Percentiles rank a stretch among this genome's conserved stretches.
Conservation (phyloP, 1,284 basidiomycete species). For the Pisolithus thermaeus region DNA sequence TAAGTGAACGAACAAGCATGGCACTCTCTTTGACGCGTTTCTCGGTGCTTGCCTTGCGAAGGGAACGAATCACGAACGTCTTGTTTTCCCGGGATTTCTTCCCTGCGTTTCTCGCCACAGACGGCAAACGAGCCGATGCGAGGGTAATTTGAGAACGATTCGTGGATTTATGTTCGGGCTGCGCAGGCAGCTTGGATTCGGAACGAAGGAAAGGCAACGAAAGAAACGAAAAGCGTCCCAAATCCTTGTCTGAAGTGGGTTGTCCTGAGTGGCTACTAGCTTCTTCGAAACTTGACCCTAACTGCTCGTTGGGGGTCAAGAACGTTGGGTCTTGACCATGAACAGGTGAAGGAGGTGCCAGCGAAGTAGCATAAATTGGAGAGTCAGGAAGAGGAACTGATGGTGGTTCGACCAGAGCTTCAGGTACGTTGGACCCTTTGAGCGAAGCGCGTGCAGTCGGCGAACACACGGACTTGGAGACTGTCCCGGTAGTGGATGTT, state of each 20-base stretch:
- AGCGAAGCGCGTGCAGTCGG: conserved; percentile 22
- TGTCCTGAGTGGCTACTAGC: not conserved
- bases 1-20: conserved; percentile 56
- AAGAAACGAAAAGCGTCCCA: conserved; percentile 34
- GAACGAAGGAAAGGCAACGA: conserved; percentile 32
- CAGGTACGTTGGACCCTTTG: not conserved
- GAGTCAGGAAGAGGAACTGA: conserved; percentile 15
- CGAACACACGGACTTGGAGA: conserved; percentile 20
- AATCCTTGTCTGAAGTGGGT: conserved; percentile 14
- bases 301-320: conserved; percentile 17
- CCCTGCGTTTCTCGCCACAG: conserved; percentile 14
- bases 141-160: conserved; percentile 6
- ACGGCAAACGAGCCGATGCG: conserved; percentile 6
- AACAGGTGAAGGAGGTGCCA: conserved; percentile 17
- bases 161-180: conserved; percentile 4
- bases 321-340: conserved; percentile 2
- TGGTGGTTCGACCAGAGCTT: conserved; percentile 2
- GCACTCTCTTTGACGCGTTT: conserved; percentile 62
- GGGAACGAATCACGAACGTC: conserved; percentile 20
- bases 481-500: conserved; percentile 18
- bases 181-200: conserved; percentile 21
- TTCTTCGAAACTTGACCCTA: conserved; percentile 8
- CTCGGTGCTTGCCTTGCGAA: conserved; percentile 36
- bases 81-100: conserved; percentile 33
- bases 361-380: conserved; percentile 13